Conservation (phyloP, 345 rosid genomes). For the Limnanthes douglasii region DNA sequence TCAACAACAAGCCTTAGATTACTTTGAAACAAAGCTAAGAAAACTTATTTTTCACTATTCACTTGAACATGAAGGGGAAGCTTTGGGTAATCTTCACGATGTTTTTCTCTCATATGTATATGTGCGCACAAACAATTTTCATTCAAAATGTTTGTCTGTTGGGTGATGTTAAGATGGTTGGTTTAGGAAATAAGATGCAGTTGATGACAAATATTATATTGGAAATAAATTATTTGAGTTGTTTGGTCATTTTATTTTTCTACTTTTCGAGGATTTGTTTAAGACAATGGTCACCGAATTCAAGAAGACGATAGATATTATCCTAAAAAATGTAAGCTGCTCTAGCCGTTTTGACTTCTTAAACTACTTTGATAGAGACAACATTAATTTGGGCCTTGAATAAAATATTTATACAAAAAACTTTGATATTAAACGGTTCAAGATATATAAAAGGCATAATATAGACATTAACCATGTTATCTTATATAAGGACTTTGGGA, state of each 20-base stretch:
- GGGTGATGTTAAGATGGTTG: slow-evolving; percentile 89
- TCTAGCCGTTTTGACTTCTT: slow-evolving; percentile 51
- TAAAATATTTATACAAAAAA: too few relatives aligned
- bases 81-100: slow-evolving; percentile 44
- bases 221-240: slow-evolving; percentile 92
- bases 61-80: slow-evolving; percentile 76
- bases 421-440: too few relatives aligned
- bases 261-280: slow-evolving; percentile 96
- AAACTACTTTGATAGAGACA: slow-evolving; percentile 30
- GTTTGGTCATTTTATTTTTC: slow-evolving; percentile 81
- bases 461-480: slow-evolving; percentile 75
- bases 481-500: slow-evolving; percentile 74
- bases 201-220: slow-evolving; percentile 99
- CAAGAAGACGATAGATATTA: slow-evolving; percentile 23
- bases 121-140: slow-evolving; percentile 53
- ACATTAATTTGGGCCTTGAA: slow-evolving; percentile 45
- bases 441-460: slow-evolving; percentile 95
- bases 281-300: slow-evolving; percentile 59
- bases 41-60: too few relatives aligned
- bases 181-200: slow-evolving; percentile 92
- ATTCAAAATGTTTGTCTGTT: slow-evolving; percentile 82
- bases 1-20: slow-evolving; percentile 49
- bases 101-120: slow-evolving; percentile 84
- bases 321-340: slow-evolving; percentile 26
- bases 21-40: slow-evolving; percentile 71